phyloP scores from a whole-genome alignment of 2,329 filamentous ascomycete species.

The Paramyrothecium roridum region DNA sequence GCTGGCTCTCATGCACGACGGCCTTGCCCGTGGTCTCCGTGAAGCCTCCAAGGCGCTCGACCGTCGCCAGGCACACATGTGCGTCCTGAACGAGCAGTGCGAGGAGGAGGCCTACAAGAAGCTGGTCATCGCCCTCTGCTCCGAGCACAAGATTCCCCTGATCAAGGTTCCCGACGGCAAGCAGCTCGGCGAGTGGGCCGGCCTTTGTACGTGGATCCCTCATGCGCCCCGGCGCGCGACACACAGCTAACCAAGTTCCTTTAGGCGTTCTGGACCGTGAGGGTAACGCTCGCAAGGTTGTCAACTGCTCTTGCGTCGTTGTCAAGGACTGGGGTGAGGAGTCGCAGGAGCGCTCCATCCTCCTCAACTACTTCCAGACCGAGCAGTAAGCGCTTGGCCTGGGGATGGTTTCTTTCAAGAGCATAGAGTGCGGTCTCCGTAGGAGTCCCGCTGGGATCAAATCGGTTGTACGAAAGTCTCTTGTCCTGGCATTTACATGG shows the following conservation, averaged over 20 bases:
- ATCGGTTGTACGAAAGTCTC: slow-evolving; percentile 44
- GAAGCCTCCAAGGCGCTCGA: slow-evolving; percentile 99
- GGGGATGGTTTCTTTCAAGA: slow-evolving; percentile 21
- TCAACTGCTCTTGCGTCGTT: slow-evolving; percentile 99
- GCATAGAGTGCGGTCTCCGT: slow-evolving; percentile 36
- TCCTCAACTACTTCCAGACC: slow-evolving; percentile 99
- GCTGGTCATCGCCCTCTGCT: slow-evolving; percentile 97
- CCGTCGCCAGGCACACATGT: slow-evolving; percentile 99
- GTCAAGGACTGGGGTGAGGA: slow-evolving; percentile 99
- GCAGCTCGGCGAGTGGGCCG: slow-evolving; percentile 99
- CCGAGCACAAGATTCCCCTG: slow-evolving; percentile 98
- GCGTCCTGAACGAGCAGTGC: slow-evolving; percentile 98
- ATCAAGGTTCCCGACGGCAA: slow-evolving; percentile 99
- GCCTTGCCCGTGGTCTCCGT: slow-evolving; percentile 95
- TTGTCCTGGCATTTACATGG: slow-evolving; percentile 44
- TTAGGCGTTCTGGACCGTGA: slow-evolving; percentile 96
- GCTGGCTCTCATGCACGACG: slow-evolving; percentile 98
- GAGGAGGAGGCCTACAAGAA: slow-evolving; percentile 99
- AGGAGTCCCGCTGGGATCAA: slow-evolving; percentile 26
- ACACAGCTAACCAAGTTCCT: slow-evolving; percentile 24
- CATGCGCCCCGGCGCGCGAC: neutral
- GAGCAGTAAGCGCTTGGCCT: slow-evolving; percentile 52
- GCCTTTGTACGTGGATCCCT: slow-evolving; percentile 76
- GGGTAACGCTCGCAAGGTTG: slow-evolving; percentile 99
- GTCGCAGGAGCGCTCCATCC: slow-evolving; percentile 96